Evolutionary conservation across 2,329 filamentous ascomycete genomes (phyloP).

Genomic region (Huntiella omanensis): DNA sequence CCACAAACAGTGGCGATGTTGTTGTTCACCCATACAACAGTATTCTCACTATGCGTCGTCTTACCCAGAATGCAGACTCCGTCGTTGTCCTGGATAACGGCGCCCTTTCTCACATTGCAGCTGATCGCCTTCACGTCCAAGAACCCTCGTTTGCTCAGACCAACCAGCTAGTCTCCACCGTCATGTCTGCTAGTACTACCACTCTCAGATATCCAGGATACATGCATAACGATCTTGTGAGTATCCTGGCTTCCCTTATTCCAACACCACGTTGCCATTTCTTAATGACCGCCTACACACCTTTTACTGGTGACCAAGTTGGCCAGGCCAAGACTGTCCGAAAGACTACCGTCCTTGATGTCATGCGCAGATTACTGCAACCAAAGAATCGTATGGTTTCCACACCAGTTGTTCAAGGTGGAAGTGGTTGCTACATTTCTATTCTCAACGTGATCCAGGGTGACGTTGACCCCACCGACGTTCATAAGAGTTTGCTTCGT

Average conservation of each 20-base stretch:
- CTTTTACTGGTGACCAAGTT: constrained; percentile 89
- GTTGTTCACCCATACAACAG: constrained; percentile 99
- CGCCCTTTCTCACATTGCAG: constrained; percentile 79
- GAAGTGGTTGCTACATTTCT: constrained; percentile 97
- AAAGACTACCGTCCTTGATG: constrained; percentile 93
- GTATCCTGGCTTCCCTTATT: constrained; percentile 88
- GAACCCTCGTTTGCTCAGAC: constrained; percentile 94
- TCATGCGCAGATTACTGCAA: constrained; percentile 87
- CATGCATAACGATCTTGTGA: constrained; percentile 98
- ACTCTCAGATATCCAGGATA: constrained; percentile 94
- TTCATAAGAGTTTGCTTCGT: constrained; percentile 91
- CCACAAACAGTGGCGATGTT: constrained; percentile 68
- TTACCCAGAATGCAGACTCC: constrained; percentile 93
- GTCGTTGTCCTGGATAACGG: constrained; percentile 96
- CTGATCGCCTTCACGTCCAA: constrained; percentile 84
- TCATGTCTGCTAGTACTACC: constrained; percentile 96
- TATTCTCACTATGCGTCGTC: constrained; percentile 69
- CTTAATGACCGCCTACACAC: constrained; percentile 95
- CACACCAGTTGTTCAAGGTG: constrained; percentile 55
- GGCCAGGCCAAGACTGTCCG: constrained; percentile 94
- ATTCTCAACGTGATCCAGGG: constrained; percentile 98
- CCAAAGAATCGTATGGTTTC: constrained; percentile 99
- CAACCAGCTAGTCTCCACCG: constrained; percentile 88
- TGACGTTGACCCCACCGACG: constrained; percentile 92
- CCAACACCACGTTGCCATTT: constrained; percentile 95